phyloP scores from a whole-genome alignment of 1,284 basidiomycete species.

The Phaffia rhodozyma region DNA sequence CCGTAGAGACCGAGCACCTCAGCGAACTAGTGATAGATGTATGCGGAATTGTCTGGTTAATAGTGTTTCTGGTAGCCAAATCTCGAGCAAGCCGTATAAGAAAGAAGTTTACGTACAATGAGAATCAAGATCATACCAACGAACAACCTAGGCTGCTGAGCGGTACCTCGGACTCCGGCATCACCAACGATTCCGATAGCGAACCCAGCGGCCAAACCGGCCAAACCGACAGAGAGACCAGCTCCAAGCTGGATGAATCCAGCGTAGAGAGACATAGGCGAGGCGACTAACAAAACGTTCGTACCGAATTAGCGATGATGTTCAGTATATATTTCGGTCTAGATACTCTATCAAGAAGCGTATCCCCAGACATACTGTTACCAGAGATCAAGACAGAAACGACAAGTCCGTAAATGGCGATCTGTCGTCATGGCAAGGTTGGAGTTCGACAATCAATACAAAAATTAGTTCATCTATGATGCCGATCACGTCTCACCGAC shows the following conservation, averaged over 20 bases:
- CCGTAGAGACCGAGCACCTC: conserved; percentile 43
- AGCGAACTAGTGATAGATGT: conserved; percentile 9
- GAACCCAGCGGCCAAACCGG: conserved; percentile 80
- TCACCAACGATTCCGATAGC: conserved; percentile 94
- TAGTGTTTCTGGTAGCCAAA: not conserved
- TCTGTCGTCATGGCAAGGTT: not conserved
- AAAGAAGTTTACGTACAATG: conserved; percentile 12
- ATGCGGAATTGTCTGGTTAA: not conserved
- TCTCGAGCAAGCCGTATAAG: not conserved
- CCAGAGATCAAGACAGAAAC: conserved; percentile 78
- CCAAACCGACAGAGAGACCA: conserved; percentile 72
- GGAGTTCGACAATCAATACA: not conserved
- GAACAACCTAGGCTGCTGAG: conserved; percentile 84
- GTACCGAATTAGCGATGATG: not conserved
- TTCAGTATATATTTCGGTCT: not conserved
- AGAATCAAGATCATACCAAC: conserved; percentile 57
- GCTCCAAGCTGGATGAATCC: conserved; percentile 85
- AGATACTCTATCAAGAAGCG: not conserved
- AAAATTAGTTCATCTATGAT: not conserved
- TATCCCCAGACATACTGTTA: conserved; percentile 5
- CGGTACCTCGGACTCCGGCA: conserved; percentile 79
- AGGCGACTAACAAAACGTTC: conserved; percentile 26
- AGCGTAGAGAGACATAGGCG: conserved; percentile 56
- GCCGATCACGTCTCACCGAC: not conserved
- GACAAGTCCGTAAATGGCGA: conserved; percentile 64